Percentiles rank a stretch among this genome's conserved stretches.
phyloP scores from a whole-genome alignment of 106 monocot species.

The Allium fistulosum region DNA sequence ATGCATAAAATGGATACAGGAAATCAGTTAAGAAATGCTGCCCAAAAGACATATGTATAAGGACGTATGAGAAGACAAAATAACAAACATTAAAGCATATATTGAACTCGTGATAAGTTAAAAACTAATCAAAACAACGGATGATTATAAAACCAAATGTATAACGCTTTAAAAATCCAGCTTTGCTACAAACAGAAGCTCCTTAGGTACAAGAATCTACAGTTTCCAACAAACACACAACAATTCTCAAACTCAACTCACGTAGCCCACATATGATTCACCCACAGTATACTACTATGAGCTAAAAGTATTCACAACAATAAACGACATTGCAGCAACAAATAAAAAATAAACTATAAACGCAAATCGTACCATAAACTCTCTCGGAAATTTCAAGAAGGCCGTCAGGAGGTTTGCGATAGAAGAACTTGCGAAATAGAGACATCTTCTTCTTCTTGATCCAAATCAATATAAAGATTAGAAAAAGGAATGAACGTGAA shows the following conservation, averaged over 20 bases:
- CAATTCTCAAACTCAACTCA: background rate
- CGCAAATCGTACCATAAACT: conserved; percentile 53
- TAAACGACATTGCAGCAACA: background rate
- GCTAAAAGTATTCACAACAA: background rate
- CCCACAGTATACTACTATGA: background rate
- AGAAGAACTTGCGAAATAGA: conserved; percentile 72
- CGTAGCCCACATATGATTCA: background rate
- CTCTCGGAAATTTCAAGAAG: conserved; percentile 85
- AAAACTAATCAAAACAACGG: too few relatives aligned
- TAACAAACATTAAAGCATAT: too few relatives aligned
- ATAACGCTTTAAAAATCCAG: too few relatives aligned
- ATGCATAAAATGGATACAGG: too few relatives aligned
- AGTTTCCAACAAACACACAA: background rate
- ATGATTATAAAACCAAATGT: too few relatives aligned
- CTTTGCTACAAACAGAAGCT: too few relatives aligned
- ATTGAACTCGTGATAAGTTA: too few relatives aligned
- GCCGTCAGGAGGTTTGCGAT: conserved; percentile 81
- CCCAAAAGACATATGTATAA: too few relatives aligned
- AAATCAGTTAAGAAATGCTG: too few relatives aligned
- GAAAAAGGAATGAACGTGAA: background rate
- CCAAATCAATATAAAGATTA: background rate
- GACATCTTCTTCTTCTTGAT: conserved; percentile 36
- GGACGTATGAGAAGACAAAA: too few relatives aligned
- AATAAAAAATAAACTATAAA: background rate
- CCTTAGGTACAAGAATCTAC: background rate